Conservation (phyloP, 129 eudicot genomes). For the Sambucus nigra region DNA sequence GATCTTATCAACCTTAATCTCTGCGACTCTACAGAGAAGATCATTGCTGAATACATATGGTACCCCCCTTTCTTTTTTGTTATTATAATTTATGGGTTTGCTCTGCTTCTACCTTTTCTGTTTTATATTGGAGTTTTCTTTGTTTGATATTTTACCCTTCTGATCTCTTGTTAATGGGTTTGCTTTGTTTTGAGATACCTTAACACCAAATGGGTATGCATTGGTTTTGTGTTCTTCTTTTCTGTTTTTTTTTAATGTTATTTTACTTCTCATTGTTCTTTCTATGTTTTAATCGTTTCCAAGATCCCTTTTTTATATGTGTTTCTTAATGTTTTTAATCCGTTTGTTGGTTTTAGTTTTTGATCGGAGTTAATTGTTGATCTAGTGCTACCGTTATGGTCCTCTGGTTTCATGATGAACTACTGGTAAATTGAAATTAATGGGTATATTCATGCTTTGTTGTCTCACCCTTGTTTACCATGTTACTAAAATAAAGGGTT, state of each 20-base stretch:
- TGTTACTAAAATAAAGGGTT: no score
- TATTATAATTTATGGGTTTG: slow-evolving; percentile 6
- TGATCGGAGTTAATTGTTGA: neutral
- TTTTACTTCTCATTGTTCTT: neutral
- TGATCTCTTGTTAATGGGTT: neutral
- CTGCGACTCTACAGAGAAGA: slow-evolving; percentile 37
- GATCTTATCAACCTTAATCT: slow-evolving; percentile 71
- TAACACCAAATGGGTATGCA: neutral
- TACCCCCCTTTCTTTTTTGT: slow-evolving; percentile 4
- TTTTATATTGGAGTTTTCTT: no score
- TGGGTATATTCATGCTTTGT: no score
- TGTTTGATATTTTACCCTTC: no score
- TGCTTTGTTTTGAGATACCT: slow-evolving; percentile 5
- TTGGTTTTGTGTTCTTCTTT: neutral
- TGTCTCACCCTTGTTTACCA: no score
- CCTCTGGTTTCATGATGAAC: no score
- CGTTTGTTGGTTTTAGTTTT: neutral
- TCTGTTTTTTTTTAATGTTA: neutral
- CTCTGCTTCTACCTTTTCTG: neutral
- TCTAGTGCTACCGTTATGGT: no score
- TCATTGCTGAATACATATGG: slow-evolving; percentile 86
- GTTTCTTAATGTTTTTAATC: neutral
- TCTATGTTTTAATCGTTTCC: neutral
- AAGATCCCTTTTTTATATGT: no score
- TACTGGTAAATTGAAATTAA: no score